phyloP scores from a whole-genome alignment of 768 basidiomycete species.

The Harrya chromipes region DNA sequence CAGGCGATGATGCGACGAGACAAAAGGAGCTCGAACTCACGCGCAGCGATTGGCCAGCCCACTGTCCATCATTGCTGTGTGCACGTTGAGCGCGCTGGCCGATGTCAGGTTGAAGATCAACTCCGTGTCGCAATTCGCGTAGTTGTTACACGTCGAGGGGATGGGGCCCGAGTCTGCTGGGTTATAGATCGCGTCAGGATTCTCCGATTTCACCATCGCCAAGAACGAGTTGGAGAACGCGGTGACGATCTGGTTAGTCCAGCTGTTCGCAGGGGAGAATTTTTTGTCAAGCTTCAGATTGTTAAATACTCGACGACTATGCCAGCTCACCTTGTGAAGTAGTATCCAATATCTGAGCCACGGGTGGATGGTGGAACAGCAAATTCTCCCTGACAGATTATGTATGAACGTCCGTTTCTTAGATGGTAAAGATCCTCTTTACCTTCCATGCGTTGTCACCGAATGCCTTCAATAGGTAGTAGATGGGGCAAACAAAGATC shows the following conservation, averaged over 20 bases:
- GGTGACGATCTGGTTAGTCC: constrained; percentile 16
- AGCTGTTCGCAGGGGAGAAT: constrained; percentile 13
- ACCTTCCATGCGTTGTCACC: constrained; percentile 31
- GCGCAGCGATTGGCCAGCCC: constrained; percentile 35
- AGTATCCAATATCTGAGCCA: constrained; percentile 39
- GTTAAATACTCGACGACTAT: not conserved
- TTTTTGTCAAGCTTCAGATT: not conserved
- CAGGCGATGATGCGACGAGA: not conserved
- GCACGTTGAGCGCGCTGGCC: constrained; percentile 30
- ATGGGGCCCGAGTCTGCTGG: constrained; percentile 10
- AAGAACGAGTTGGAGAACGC: constrained; percentile 26
- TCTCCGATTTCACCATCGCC: constrained; percentile 15
- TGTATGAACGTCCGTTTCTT: not conserved
- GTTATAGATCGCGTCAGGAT: constrained; percentile 17
- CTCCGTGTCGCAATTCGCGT: constrained; percentile 27
- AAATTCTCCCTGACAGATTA: constrained; percentile 26
- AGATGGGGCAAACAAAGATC: constrained; percentile 46
- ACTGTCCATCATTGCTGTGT: constrained; percentile 26
- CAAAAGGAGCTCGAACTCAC: not conserved
- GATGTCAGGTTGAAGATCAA: constrained; percentile 45
- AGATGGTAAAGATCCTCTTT: not conserved
- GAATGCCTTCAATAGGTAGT: constrained; percentile 34
- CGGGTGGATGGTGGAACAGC: constrained; percentile 42
- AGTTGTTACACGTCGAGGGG: constrained; percentile 18
- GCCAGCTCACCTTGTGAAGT: constrained; percentile 40